Percentiles rank a stretch among this genome's conserved stretches.
Conservation (phyloP, 1,284 basidiomycete genomes). For the Malassezia caprae region DNA sequence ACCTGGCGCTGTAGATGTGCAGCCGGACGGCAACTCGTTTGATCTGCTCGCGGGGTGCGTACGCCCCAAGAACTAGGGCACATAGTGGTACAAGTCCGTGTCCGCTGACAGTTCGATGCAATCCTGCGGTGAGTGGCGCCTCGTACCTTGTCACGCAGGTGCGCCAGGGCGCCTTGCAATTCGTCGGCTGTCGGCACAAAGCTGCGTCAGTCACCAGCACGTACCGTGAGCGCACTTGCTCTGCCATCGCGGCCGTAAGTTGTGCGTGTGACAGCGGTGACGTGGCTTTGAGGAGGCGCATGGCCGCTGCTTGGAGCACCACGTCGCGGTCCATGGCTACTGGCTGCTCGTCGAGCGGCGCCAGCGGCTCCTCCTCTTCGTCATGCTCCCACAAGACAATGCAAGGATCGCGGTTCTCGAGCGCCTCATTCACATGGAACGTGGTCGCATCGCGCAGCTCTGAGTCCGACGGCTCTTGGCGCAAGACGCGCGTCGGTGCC, state of each 20-base stretch:
- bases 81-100: conserved; percentile 39
- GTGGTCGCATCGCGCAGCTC: conserved; percentile 69
- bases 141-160: conserved; percentile 34
- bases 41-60: conserved; percentile 88
- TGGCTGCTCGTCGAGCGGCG: conserved; percentile 50
- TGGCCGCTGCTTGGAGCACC: conserved; percentile 78
- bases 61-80: conserved; percentile 28
- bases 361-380: neutral
- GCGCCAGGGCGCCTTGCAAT: conserved; percentile 47
- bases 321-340: conserved; percentile 78
- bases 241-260: conserved; percentile 36
- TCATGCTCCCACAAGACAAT: neutral
- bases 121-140: conserved; percentile 19
- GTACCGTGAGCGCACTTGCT: conserved; percentile 13
- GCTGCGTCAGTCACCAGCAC: neutral
- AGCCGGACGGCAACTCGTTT: conserved; percentile 94
- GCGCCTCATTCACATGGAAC: conserved; percentile 72
- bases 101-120: conserved; percentile 43
- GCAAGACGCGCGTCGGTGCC: conserved; percentile 65
- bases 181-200: conserved; percentile 39
- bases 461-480: conserved; percentile 66
- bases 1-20: conserved; percentile 55
- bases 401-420: conserved; percentile 58
- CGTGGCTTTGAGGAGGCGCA: conserved; percentile 44
- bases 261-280: conserved; percentile 40